These are phyloP conservation scores for Phytophthora crassamura DNA, from an alignment of 352 stramenopile species.

Conservation along the genomic window DNA sequence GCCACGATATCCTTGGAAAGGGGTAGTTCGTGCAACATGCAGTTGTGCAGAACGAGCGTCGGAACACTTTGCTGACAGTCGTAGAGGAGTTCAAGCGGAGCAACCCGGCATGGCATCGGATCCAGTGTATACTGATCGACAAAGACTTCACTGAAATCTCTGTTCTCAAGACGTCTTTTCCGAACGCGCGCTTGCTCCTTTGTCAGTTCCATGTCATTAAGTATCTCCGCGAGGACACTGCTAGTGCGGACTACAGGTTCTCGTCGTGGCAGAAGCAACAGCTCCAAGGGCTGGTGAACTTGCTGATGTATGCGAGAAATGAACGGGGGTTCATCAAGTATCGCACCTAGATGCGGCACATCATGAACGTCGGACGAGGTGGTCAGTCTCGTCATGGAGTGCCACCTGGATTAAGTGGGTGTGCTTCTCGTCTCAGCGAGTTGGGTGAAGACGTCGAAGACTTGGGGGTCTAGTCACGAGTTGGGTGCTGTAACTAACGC, in stretches of 20 bases:
- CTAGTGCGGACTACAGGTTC: constrained; percentile 15
- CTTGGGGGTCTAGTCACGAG: neutral
- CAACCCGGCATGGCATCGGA: constrained; percentile 19
- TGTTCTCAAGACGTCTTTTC: constrained; percentile 20
- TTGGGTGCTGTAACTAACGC: neutral
- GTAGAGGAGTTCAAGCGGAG: constrained; percentile 29
- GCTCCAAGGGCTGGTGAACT: constrained; percentile 10
- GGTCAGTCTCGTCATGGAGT: neutral
- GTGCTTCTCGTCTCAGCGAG: neutral
- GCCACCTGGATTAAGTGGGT: no score
- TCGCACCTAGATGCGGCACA: constrained; percentile 10
- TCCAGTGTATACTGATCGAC: constrained; percentile 33
- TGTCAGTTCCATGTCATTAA: constrained; percentile 42
- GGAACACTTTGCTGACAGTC: constrained; percentile 11
- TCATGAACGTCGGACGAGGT: constrained; percentile 2
- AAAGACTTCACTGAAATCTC: constrained; percentile 39
- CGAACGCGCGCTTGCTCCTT: constrained; percentile 17
- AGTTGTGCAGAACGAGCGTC: constrained; percentile 28
- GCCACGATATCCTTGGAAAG: constrained; percentile 15
- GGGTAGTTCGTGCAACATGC: constrained; percentile 30
- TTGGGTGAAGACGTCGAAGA: neutral
- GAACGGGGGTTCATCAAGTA: constrained; percentile 6
- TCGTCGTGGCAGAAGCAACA: constrained; percentile 25
- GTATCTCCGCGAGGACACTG: constrained; percentile 22
- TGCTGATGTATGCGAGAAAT: constrained; percentile 24